phyloP scores from a whole-genome alignment of 305 asterid species.

The Fraxinus sp. region DNA sequence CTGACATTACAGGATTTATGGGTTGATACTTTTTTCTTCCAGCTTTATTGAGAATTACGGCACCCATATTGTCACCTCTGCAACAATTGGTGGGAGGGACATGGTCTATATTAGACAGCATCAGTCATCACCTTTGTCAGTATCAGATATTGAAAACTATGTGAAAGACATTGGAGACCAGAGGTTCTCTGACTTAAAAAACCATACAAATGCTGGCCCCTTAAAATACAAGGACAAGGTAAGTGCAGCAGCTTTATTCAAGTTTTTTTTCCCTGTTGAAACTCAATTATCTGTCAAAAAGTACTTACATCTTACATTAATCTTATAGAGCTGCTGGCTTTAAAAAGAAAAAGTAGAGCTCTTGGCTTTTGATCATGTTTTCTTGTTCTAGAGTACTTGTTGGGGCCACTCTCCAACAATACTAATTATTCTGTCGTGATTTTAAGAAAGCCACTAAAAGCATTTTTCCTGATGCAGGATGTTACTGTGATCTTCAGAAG shows the following conservation, averaged over 20 bases:
- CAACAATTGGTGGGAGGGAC: constrained; percentile 92
- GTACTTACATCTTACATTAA: not conserved
- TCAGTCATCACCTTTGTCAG: constrained; percentile 80
- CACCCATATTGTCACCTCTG: constrained; percentile 93
- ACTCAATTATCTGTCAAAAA: not conserved
- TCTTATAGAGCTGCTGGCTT: not conserved
- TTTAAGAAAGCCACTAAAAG: not conserved
- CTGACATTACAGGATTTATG: constrained; percentile 21
- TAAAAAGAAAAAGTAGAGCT: not conserved
- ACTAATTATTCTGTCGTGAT: not conserved
- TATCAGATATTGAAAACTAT: constrained; percentile 68
- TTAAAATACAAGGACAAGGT: constrained; percentile 98
- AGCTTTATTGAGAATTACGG: constrained; percentile 97
- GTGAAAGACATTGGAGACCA: constrained; percentile 90
- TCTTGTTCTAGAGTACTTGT: not conserved
- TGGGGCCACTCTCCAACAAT: not conserved
- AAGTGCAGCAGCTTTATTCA: constrained; percentile 29
- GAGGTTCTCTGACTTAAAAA: constrained; percentile 75
- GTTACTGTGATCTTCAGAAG: constrained; percentile 96
- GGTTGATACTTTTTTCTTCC: constrained; percentile 28
- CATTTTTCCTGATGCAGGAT: constrained; percentile 58
- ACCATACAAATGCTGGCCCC: constrained; percentile 63
- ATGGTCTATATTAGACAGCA: constrained; percentile 84
- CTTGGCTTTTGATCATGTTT: not conserved
- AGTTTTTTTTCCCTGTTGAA: not conserved